Conservation (phyloP, 2,329 filamentous ascomycete species). For the Aspergillus texensis region DNA sequence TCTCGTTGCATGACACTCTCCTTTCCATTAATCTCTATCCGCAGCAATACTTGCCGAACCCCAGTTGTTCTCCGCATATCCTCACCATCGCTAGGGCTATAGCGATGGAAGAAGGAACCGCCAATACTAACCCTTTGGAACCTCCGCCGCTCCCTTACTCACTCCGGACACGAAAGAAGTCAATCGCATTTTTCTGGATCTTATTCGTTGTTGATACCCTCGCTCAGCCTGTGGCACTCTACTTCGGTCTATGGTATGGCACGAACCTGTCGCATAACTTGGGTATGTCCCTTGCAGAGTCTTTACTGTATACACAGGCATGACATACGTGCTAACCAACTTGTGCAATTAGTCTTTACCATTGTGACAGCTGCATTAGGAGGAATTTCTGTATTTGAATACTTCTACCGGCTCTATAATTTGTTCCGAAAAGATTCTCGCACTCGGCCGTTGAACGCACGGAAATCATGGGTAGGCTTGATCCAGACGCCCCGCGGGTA, state of each 20-base stretch:
- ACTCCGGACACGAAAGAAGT: conserved; percentile 55
- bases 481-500: background rate
- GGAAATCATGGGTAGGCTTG: conserved; percentile 43
- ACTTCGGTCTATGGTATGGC: conserved; percentile 64
- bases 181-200: conserved; percentile 62
- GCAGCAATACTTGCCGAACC: background rate
- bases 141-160: conserved; percentile 60
- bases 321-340: background rate
- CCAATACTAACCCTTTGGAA: conserved; percentile 23
- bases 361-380: conserved; percentile 45
- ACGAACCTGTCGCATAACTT: conserved; percentile 51
- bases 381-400: conserved; percentile 47
- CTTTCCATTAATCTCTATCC: background rate
- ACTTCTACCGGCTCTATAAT: conserved; percentile 45
- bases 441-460: conserved; percentile 45
- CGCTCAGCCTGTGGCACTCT: conserved; percentile 61
- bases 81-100: conserved; percentile 15
- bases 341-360: conserved; percentile 38
- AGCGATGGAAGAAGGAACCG: conserved; percentile 39
- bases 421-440: conserved; percentile 41
- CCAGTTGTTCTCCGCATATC: background rate
- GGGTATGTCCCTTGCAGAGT: conserved; percentile 32
- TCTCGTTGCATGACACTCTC: conserved; percentile 14
- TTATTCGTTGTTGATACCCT: conserved; percentile 62
- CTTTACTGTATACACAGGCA: background rate